Percentiles rank a stretch among this genome's conserved stretches.
Conservation (phyloP, 495 filamentous ascomycete genomes). For the Aspergillus steynii region DNA sequence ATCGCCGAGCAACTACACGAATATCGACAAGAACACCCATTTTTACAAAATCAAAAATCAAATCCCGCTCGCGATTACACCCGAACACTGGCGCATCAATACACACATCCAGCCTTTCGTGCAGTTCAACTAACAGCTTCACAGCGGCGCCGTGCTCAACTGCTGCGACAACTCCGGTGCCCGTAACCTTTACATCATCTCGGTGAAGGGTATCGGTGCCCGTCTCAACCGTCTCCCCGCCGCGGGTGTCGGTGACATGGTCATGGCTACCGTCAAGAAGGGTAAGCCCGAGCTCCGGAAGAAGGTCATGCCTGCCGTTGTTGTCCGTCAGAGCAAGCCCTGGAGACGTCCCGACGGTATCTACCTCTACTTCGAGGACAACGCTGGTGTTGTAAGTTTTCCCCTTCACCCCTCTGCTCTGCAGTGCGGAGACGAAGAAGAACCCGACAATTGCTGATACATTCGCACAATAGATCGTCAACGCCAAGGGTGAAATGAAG, state of each 20-base stretch:
- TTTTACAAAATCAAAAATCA: background rate
- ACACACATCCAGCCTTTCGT: slow-evolving; percentile 1
- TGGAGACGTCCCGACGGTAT: slow-evolving; percentile 97
- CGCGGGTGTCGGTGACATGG: slow-evolving; percentile 98
- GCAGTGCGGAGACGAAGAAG: background rate
- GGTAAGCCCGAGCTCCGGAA: slow-evolving; percentile 98
- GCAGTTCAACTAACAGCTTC: slow-evolving; percentile 21
- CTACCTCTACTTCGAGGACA: slow-evolving; percentile 99
- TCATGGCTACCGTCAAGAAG: slow-evolving; percentile 99
- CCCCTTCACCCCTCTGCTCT: background rate
- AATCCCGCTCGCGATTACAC: background rate
- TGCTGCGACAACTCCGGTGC: slow-evolving; percentile 98
- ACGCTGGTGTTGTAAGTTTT: slow-evolving; percentile 82
- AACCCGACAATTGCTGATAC: background rate
- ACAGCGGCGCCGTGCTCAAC: slow-evolving; percentile 93
- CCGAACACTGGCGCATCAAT: background rate
- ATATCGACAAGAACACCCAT: background rate
- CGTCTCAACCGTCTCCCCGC: slow-evolving; percentile 97
- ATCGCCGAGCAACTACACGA: slow-evolving; percentile 1
- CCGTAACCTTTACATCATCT: slow-evolving; percentile 99
- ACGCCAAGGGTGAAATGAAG: slow-evolving; percentile 99
- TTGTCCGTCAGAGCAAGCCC: slow-evolving; percentile 97
- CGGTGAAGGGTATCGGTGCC: slow-evolving; percentile 98
- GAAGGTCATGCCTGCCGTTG: slow-evolving; percentile 99
- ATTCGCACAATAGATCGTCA: slow-evolving; percentile 74